A percentile compares a stretch with the other conserved stretches of the same genome.
Evolutionary conservation across 2,329 filamentous ascomycete species (phyloP).

Genomic region (Leptodontidium sp.): DNA sequence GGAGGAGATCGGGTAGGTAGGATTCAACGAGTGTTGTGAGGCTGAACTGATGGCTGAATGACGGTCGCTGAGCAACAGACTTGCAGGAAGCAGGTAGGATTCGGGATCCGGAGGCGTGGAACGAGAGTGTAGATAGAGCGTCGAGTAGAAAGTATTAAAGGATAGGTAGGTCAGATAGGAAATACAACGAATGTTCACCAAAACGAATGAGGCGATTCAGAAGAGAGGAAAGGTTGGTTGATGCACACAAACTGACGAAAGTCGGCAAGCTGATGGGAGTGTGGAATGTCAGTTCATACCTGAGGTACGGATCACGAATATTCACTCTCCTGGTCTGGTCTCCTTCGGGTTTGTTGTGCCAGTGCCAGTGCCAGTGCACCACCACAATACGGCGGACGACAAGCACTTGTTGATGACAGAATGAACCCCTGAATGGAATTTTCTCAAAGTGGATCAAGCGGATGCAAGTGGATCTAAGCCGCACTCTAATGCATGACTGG

Average conservation of each 20-base stretch:
- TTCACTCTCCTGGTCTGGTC: neutral
- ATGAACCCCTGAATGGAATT: constrained; percentile 4
- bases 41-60: constrained; percentile 16
- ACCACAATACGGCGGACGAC: neutral
- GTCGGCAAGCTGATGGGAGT: neutral
- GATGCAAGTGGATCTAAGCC: constrained; percentile 5
- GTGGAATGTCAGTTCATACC: neutral
- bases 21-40: constrained; percentile 29
- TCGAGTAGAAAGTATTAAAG: constrained; percentile 18
- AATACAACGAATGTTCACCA: constrained; percentile 53
- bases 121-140: constrained; percentile 2
- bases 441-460: constrained; percentile 1
- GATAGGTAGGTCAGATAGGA: constrained; percentile 13
- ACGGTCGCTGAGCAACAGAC: constrained; percentile 41
- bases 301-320: neutral
- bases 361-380: no score
- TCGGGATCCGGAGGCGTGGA: constrained; percentile 3
- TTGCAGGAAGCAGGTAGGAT: constrained; percentile 26
- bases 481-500: constrained; percentile 3
- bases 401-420: constrained; percentile 5
- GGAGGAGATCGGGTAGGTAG: constrained; percentile 18
- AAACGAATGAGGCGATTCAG: constrained; percentile 64
- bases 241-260: constrained; percentile 12
- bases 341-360: neutral
- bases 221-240: constrained; percentile 3